phyloP scores from a whole-genome alignment of 78 protist genomes.

The Dictyostelium brefeldianum region DNA sequence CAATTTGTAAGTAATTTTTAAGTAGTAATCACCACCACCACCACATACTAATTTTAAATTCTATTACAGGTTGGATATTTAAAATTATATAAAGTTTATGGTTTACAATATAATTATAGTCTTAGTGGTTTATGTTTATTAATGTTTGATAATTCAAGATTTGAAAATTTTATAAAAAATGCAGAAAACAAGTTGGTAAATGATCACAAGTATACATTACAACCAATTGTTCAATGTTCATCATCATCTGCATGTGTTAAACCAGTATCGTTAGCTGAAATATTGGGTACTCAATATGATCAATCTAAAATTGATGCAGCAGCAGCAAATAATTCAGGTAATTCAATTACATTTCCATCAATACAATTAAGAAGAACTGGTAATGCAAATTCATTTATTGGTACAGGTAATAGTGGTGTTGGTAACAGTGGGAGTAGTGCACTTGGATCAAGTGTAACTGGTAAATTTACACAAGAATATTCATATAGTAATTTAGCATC shows the following conservation, averaged over 20 bases:
- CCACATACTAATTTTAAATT: background rate
- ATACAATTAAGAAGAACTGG: slow-evolving; percentile 21
- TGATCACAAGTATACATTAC: slow-evolving; percentile 16
- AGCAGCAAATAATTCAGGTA: background rate
- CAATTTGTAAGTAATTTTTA: slow-evolving; percentile 43
- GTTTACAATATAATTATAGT: slow-evolving; percentile 48
- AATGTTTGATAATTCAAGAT: slow-evolving; percentile 51
- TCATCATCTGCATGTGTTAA: background rate
- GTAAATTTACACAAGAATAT: slow-evolving; percentile 47
- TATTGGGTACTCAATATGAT: slow-evolving; percentile 47
- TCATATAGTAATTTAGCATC: slow-evolving; percentile 37
- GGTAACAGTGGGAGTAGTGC: background rate
- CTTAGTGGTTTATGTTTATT: slow-evolving; percentile 51
- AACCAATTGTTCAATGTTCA: slow-evolving; percentile 25
- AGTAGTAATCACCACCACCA: background rate
- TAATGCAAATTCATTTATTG: background rate
- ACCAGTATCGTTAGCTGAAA: slow-evolving; percentile 48
- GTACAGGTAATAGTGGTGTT: background rate
- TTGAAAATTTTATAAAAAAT: slow-evolving; percentile 57
- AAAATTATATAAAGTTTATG: slow-evolving; percentile 72
- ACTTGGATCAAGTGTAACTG: background rate
- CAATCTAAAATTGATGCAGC: background rate
- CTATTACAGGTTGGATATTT: slow-evolving; percentile 49
- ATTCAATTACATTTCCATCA: background rate
- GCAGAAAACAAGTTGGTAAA: slow-evolving; percentile 38